Base-by-base conservation (phyloP, 2,329 filamentous ascomycete species). In the Colletotrichum incanum region DNA sequence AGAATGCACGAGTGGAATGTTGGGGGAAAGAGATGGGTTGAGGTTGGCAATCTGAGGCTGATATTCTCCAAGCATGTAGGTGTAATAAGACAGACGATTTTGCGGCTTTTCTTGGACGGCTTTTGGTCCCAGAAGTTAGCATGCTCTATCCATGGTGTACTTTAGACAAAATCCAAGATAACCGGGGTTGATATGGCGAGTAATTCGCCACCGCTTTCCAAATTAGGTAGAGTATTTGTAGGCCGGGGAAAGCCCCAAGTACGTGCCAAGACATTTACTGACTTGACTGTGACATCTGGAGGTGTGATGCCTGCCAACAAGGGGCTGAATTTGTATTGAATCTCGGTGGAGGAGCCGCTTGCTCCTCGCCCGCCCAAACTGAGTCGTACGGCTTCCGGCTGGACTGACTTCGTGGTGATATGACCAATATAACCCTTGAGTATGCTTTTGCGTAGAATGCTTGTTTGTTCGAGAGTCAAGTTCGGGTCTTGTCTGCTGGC, bases 1-100 rank as follows among this genome's bases (percentile, higher is more conserved):
- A 84, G 81, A 76, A 90, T 85, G 80, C 89, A 90, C 7, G 86
- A 87, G 80, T 90, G 87, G 76, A 90, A 91, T 2, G 86, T 87
- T 0, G 89, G 88, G 18, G 90, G 74, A 74, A 90, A 88, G 8
- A 85, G 80, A 76, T 86, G 87, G 76, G 82, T 86, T 37, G 79
- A 78, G 9, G 80, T 78, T 3, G 87, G 86, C 28, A 90, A 77
- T 11, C 78, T 76, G 67, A 91, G 80, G 0, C 87, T 86, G 1
- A 90, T 76, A 28, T 83, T 79, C 11, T 90, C 72, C 5, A 79
- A 78, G 0, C 86, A 78, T 0, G 80, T 80, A 75, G 88, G 82
- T 67, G 77, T 79, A 71, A 84, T 76, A 20, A 78, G 72, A 41
- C 28, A 28, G 8, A 67, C 11, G 1, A 43, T 41, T 20, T 50